Evolutionary conservation across 2,329 filamentous ascomycete species (phyloP).

Genomic region (Fusarium piperis): DNA sequence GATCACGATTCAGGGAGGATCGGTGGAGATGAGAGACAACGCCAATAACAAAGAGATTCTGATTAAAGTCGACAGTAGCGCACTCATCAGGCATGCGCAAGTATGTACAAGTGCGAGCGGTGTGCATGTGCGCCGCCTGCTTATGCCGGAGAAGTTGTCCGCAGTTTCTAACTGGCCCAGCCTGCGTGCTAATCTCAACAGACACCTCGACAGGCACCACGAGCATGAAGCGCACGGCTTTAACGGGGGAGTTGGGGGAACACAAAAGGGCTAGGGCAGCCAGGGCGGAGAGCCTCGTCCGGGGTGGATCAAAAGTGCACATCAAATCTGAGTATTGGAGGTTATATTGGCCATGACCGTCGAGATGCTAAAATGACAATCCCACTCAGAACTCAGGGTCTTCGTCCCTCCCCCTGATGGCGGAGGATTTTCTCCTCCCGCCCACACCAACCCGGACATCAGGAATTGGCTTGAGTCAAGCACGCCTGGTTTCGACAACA

Average conservation of each 20-base stretch:
- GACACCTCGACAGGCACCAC: neutral
- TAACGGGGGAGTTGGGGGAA: neutral
- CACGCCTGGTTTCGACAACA: neutral
- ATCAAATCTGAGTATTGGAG: neutral
- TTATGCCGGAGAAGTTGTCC: neutral
- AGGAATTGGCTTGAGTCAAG: neutral
- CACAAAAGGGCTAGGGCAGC: neutral
- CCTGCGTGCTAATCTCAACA: neutral
- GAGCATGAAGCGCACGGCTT: neutral
- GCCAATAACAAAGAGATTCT: neutral
- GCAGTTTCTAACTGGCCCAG: neutral
- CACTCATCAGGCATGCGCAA: neutral
- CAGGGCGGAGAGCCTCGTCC: constrained; percentile 38
- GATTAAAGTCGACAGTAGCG: constrained; percentile 3
- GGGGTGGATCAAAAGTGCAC: constrained; percentile 12
- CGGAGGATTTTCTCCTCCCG: constrained; percentile 40
- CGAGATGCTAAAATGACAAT: constrained; percentile 1
- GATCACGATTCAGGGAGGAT: neutral
- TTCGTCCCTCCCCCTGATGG: neutral
- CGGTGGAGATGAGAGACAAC: neutral
- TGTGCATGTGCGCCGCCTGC: constrained; percentile 15
- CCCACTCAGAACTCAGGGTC: neutral
- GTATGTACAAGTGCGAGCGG: constrained; percentile 16
- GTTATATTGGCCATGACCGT: constrained; percentile 3
- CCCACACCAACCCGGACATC: neutral